phyloP scores from a whole-genome alignment of 2,329 filamentous ascomycete species.

The Sporothrix brasiliensis region DNA sequence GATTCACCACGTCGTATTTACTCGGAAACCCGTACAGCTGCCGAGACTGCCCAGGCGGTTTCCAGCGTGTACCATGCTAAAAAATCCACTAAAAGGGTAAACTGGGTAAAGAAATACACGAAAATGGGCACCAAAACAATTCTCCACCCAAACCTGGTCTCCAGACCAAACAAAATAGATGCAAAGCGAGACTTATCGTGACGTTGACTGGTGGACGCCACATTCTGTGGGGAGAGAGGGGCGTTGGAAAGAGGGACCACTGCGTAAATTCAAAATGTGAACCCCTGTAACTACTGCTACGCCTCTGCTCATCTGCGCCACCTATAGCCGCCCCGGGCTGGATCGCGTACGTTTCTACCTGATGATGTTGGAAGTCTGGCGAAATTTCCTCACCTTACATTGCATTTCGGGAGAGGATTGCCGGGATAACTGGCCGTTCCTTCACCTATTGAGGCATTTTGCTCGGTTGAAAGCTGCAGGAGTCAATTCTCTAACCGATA shows the following conservation, averaged over 20 bases:
- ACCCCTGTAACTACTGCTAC: background rate
- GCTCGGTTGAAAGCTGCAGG: constrained; percentile 28
- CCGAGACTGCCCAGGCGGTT: constrained; percentile 31
- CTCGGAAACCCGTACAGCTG: constrained; percentile 35
- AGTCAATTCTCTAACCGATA: constrained; percentile 25
- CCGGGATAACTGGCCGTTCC: constrained; percentile 26
- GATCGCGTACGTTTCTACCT: constrained; percentile 1
- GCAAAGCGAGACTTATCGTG: constrained; percentile 29
- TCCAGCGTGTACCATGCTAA: constrained; percentile 4
- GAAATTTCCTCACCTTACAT: constrained; percentile 16
- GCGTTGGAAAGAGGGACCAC: constrained; percentile 1
- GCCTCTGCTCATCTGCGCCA: background rate
- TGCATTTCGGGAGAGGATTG: constrained; percentile 29
- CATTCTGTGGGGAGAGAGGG: constrained; percentile 9
- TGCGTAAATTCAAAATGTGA: constrained; percentile 7
- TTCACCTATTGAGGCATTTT: constrained; percentile 32
- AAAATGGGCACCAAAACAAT: constrained; percentile 19
- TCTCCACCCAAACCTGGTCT: constrained; percentile 28
- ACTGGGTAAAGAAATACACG: background rate
- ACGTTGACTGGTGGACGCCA: constrained; percentile 11
- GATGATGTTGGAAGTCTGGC: constrained; percentile 8
- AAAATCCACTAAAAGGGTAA: background rate
- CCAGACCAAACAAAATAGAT: constrained; percentile 35
- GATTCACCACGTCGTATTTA: constrained; percentile 36
- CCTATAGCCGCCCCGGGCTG: background rate